These are phyloP conservation scores for Hypericum perforatum DNA, from an alignment of 345 rosid species.

Conservation along the genomic window DNA sequence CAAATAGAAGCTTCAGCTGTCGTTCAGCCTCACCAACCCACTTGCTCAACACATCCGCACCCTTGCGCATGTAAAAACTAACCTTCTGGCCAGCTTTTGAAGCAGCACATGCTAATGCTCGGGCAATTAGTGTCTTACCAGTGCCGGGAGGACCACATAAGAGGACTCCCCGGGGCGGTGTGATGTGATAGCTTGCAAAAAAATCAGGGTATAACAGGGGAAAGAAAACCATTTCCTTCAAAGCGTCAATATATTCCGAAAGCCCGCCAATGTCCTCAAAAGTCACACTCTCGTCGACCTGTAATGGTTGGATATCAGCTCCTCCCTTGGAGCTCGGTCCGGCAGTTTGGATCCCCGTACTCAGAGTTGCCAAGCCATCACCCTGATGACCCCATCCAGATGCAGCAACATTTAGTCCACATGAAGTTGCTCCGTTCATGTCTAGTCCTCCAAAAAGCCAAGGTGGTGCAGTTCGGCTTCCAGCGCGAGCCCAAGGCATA, in stretches of 20 bases:
- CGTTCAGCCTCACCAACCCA: constrained; percentile 99
- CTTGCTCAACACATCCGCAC: constrained; percentile 99
- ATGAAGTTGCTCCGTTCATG: constrained; percentile 64
- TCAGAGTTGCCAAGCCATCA: constrained; percentile 63
- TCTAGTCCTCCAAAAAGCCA: constrained; percentile 98
- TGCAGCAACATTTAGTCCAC: constrained; percentile 91
- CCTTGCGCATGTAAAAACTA: constrained; percentile 99
- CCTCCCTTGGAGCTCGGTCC: constrained; percentile 99
- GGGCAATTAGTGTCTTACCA: constrained; percentile 95
- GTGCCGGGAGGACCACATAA: constrained; percentile 99
- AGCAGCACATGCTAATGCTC: constrained; percentile 99
- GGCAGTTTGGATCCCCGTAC: constrained; percentile 93
- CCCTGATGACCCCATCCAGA: constrained; percentile 99
- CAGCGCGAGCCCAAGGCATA: constrained; percentile 91
- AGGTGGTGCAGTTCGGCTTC: constrained; percentile 88
- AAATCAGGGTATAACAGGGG: constrained; percentile 98
- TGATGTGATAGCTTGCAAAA: constrained; percentile 88
- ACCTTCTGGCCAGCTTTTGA: constrained; percentile 99
- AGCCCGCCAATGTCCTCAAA: constrained; percentile 98
- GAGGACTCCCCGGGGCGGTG: constrained; percentile 96
- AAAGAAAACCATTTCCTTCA: constrained; percentile 99
- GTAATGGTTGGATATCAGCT: constrained; percentile 98
- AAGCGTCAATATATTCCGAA: constrained; percentile 81
- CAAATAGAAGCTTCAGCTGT: constrained; percentile 90
- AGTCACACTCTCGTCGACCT: constrained; percentile 85